Conservation (phyloP, 805 yeast genomes). For the Yamadazyma phyllophila region DNA sequence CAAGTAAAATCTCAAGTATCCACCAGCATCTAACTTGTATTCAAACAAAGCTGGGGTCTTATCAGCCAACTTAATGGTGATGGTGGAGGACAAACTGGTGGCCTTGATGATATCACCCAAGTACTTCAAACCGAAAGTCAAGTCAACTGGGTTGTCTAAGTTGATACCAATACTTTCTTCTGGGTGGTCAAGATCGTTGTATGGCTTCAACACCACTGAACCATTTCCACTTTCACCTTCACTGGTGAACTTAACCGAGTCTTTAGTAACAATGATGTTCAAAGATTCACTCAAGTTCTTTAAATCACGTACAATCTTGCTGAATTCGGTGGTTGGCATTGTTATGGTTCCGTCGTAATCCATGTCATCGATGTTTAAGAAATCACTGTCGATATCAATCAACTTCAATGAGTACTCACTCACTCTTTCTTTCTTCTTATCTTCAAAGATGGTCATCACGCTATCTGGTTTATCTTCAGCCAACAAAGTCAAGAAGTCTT, state of each 20-base stretch:
- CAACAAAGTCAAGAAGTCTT: constrained; percentile 81
- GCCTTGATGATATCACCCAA: constrained; percentile 91
- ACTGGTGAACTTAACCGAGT: constrained; percentile 82
- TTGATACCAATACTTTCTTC: constrained; percentile 73
- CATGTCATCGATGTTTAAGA: constrained; percentile 89
- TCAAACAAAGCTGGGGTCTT: constrained; percentile 94
- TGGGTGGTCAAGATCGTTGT: constrained; percentile 75
- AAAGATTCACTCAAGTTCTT: constrained; percentile 84
- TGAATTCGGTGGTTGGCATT: constrained; percentile 85
- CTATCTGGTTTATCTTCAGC: constrained; percentile 88
- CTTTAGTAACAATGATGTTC: constrained; percentile 83
- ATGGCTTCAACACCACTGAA: constrained; percentile 80
- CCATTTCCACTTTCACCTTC: constrained; percentile 94
- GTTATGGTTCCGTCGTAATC: constrained; percentile 83
- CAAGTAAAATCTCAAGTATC: constrained; percentile 90
- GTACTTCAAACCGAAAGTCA: constrained; percentile 90
- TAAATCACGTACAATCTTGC: constrained; percentile 86
- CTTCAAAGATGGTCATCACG: constrained; percentile 83
- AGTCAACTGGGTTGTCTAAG: constrained; percentile 80
- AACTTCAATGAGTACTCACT: constrained; percentile 88
- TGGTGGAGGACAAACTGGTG: constrained; percentile 68
- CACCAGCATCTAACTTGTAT: constrained; percentile 80
- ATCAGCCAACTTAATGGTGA: constrained; percentile 83
- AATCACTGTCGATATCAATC: constrained; percentile 96
- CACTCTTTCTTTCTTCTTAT: constrained; percentile 83